Percentiles rank a stretch among this genome's conserved stretches.
Evolutionary conservation across 2,329 filamentous ascomycete genomes (phyloP).

Genomic region (Colletotrichum sidae): DNA sequence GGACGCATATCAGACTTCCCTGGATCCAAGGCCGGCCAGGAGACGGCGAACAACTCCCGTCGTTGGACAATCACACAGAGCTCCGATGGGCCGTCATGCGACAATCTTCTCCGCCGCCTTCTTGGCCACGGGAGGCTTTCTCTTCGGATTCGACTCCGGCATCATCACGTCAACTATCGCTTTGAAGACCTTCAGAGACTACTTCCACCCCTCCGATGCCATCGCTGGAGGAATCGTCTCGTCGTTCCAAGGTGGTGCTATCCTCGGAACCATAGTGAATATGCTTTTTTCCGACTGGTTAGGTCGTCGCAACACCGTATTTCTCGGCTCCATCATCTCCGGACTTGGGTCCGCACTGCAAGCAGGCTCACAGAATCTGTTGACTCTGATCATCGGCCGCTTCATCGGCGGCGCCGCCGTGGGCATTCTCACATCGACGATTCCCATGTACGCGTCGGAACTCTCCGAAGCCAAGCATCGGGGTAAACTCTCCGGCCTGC

Average conservation of each 20-base stretch:
- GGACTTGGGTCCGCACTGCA: constrained; percentile 46
- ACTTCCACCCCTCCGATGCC: constrained; percentile 52
- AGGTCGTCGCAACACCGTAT: constrained; percentile 46
- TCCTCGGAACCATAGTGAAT: constrained; percentile 44
- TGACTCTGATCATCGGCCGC: constrained; percentile 61
- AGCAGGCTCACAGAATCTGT: constrained; percentile 45
- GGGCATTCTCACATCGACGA: constrained; percentile 58
- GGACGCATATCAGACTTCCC: not conserved
- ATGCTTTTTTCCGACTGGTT: constrained; percentile 46
- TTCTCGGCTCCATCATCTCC: constrained; percentile 45
- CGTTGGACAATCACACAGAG: constrained; percentile 9
- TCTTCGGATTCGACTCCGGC: constrained; percentile 61
- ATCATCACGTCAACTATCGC: constrained; percentile 52
- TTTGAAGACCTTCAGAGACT: constrained; percentile 50
- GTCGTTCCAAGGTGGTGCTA: constrained; percentile 45
- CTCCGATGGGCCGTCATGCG: constrained; percentile 31
- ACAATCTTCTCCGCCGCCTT: constrained; percentile 41
- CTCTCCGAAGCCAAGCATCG: constrained; percentile 51
- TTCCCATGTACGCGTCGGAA: constrained; percentile 60
- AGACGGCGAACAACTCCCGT: not conserved
- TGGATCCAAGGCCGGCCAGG: not conserved
- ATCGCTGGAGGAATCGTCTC: constrained; percentile 42
- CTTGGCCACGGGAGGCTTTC: constrained; percentile 43
- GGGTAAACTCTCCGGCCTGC: constrained; percentile 52
- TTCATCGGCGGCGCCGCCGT: constrained; percentile 61